phyloP scores from a whole-genome alignment of 2,329 filamentous ascomycete genomes.

The Colletotrichum falcatum region DNA sequence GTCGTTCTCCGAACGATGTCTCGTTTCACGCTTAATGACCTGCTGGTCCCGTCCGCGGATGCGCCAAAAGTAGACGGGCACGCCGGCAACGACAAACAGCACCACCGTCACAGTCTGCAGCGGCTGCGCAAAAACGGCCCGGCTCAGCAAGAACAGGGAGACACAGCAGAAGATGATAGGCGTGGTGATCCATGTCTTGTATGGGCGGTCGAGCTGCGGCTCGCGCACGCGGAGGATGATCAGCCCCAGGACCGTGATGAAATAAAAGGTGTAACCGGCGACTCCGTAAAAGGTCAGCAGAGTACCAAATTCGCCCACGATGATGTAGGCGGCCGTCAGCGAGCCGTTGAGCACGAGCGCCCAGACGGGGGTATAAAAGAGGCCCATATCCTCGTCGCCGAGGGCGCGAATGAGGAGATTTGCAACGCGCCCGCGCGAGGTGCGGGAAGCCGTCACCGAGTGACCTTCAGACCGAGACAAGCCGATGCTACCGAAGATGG shows the following conservation, averaged over 20 bases:
- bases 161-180: conserved; percentile 99
- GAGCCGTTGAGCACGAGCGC: conserved; percentile 85
- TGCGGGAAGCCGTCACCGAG: conserved; percentile 57
- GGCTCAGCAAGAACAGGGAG: conserved; percentile 88
- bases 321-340: conserved; percentile 81
- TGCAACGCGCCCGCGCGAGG: conserved; percentile 67
- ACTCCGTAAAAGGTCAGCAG: conserved; percentile 98
- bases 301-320: conserved; percentile 90
- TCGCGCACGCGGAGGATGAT: conserved; percentile 91
- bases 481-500: conserved; percentile 85
- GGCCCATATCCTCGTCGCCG: conserved; percentile 80
- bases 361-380: conserved; percentile 95
- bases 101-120: conserved; percentile 90
- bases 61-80: conserved; percentile 91
- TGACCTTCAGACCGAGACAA: conserved; percentile 62
- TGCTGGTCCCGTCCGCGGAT: conserved; percentile 74
- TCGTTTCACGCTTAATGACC: conserved; percentile 56
- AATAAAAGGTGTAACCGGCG: conserved; percentile 97
- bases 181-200: conserved; percentile 96
- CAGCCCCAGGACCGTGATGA: conserved; percentile 91
- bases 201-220: conserved; percentile 88
- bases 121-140: conserved; percentile 91
- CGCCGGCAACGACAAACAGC: conserved; percentile 83
- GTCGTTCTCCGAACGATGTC: conserved; percentile 37
- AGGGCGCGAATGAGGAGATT: conserved; percentile 72